Base-by-base conservation (phyloP, 495 filamentous ascomycete genomes). In the Talaromyces adpressus region DNA sequence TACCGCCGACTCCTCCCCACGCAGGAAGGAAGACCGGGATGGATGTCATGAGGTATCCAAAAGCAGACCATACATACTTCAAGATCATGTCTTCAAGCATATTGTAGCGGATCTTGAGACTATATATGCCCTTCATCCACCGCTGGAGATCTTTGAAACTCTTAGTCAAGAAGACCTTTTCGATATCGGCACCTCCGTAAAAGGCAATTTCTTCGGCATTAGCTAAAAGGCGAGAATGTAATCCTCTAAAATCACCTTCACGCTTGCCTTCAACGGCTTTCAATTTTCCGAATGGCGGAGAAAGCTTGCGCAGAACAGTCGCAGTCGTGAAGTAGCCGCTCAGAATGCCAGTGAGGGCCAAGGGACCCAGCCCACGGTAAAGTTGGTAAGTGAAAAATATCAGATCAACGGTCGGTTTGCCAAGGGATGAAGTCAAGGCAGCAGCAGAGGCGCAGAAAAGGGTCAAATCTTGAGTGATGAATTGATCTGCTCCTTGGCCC, bases 201-300 rank as follows among this genome's bases (percentile, higher is more conserved):
- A 99, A 99, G 6, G 95, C 94, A n/a, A 99, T 87, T 71, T 99
- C 95, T 76, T 99, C 95, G 23, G 95, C 93, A 72, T 99, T 99
- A 29, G 93, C 92, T 63, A 99, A 91, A 0, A 99, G 80, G 41
- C 95, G 84, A 11, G 93, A 87, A 75, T 99, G 95, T 4, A 97
- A 73, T 7, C 89, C 87, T 64, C 94, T 83, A 75, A 98, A 98
- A 64, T 97, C 93, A 14, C 95, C 95, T 72, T 99, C 95, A 63
- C 88, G 90, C 52, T 90, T 88, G 29, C 91, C 93, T 76, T 98
- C 93, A 3, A 96, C 90, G 12, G 94, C 95, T 72, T 96, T 97
- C 64, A 99, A 79, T 68, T 94, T 97, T 30, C 93, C 95, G 71
- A 99, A 99, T 0, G 93, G 93, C 5, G 95, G 95, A 2, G 93